Conservation (phyloP, 371 early-diverging fungal genomes). For the Actinomortierella ambigua region DNA sequence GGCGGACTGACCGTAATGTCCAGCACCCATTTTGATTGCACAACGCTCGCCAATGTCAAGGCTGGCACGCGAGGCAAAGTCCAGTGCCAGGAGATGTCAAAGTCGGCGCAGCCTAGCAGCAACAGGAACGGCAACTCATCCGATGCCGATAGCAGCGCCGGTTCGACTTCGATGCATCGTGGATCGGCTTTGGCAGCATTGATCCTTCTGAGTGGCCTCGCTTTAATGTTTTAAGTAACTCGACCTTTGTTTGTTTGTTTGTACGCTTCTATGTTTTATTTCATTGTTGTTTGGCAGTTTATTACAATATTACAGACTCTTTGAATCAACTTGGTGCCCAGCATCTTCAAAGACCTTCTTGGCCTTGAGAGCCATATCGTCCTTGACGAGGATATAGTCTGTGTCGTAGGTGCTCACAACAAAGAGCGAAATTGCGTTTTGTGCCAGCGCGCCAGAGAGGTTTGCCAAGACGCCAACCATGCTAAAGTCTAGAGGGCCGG, state of each 20-base stretch:
- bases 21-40: constrained; percentile 38
- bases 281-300: background rate
- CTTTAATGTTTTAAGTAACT: background rate
- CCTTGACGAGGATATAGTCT: constrained; percentile 76
- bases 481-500: constrained; percentile 74
- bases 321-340: constrained; percentile 25
- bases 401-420: constrained; percentile 81
- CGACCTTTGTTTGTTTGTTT: background rate
- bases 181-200: too few relatives aligned
- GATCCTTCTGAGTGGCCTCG: too few relatives aligned
- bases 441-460: constrained; percentile 62
- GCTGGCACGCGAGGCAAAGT: constrained; percentile 34
- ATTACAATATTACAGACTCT: too few relatives aligned
- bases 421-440: constrained; percentile 68
- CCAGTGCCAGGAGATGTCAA: constrained; percentile 22
- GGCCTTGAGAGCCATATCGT: constrained; percentile 56
- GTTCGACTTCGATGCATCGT: too few relatives aligned
- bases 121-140: constrained; percentile 13
- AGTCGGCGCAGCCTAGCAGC: constrained; percentile 27
- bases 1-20: constrained; percentile 44
- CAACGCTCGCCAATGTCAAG: constrained; percentile 29
- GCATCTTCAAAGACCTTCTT: constrained; percentile 45
- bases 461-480: constrained; percentile 75
- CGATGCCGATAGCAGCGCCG: background rate
- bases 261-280: background rate